These are phyloP conservation scores for Cladosporium velox DNA, from an alignment of 2,329 filamentous ascomycete genomes.

Conservation along the genomic window DNA sequence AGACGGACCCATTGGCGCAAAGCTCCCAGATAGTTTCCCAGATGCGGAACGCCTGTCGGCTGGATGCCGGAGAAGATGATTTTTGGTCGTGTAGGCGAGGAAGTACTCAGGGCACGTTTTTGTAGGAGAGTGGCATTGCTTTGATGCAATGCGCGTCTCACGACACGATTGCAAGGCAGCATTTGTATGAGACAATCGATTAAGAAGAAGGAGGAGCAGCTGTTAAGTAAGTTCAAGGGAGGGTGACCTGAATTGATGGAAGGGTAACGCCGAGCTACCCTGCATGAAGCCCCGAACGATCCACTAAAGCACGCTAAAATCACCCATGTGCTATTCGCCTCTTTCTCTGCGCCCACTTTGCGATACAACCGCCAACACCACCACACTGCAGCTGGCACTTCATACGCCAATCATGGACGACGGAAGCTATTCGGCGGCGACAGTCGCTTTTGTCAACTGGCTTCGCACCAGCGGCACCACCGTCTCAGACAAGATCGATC, in stretches of 20 bases:
- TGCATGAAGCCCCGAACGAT: conserved; percentile 7
- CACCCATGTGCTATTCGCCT: conserved; percentile 13
- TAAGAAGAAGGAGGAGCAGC: background rate
- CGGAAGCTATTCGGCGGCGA: conserved; percentile 42
- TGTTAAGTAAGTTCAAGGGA: conserved; percentile 2
- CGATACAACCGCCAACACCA: conserved; percentile 1
- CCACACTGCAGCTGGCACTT: background rate
- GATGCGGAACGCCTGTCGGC: conserved; percentile 87
- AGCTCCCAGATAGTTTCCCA: conserved; percentile 94
- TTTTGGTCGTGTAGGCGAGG: conserved; percentile 28
- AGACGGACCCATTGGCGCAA: conserved; percentile 81
- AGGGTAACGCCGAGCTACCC: conserved; percentile 6
- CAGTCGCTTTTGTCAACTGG: conserved; percentile 59
- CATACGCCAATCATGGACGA: conserved; percentile 26
- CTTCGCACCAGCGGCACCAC: conserved; percentile 55
- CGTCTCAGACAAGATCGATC: conserved; percentile 59
- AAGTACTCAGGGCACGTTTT: conserved; percentile 19
- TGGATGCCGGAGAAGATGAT: conserved; percentile 95
- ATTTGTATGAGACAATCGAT: background rate
- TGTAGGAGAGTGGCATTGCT: background rate
- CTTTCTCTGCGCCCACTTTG: conserved; percentile 20
- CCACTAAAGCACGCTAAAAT: conserved; percentile 13
- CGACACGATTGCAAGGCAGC: conserved; percentile 6
- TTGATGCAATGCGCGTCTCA: conserved; percentile 9
- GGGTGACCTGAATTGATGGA: background rate